Evolutionary conservation across 192 early-diverging fungal genomes (phyloP).

Genomic region (Coemansia sp.): DNA sequence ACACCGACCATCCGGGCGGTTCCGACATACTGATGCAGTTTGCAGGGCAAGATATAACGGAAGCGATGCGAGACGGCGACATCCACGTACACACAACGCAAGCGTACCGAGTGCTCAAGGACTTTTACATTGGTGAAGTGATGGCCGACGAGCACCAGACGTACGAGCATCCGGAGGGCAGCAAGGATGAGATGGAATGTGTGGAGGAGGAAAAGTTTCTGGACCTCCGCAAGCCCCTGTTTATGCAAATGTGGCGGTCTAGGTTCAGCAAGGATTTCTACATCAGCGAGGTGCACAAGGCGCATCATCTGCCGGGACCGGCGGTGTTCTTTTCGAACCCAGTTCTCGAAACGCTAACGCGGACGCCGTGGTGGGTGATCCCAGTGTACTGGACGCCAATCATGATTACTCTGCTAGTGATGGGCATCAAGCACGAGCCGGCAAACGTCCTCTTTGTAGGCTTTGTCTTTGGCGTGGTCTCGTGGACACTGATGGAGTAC

Average conservation of each 20-base stretch:
- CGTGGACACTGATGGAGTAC: conserved; percentile 92
- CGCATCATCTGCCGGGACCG: conserved; percentile 72
- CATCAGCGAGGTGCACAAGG: conserved; percentile 87
- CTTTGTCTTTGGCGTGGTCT: conserved; percentile 66
- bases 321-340: conserved; percentile 80
- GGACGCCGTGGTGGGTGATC: conserved; percentile 90
- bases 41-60: conserved; percentile 82
- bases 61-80: conserved; percentile 72
- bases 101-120: conserved; percentile 85
- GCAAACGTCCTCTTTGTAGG: conserved; percentile 41
- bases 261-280: conserved; percentile 83
- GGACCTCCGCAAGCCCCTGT: conserved; percentile 77
- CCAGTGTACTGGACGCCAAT: conserved; percentile 90
- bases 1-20: conserved; percentile 91
- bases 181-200: conserved; percentile 57
- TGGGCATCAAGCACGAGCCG: conserved; percentile 42
- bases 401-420: conserved; percentile 28
- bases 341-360: conserved; percentile 79
- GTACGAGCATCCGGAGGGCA: conserved; percentile 38
- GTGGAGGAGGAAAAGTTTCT: conserved; percentile 67
- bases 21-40: conserved; percentile 84
- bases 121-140: conserved; percentile 74
- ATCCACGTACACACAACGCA: conserved; percentile 78
- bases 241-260: conserved; percentile 73
- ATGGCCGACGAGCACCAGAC: conserved; percentile 55